phyloP scores from a whole-genome alignment of 108 stramenopile genomes.

The Cyclotella cryptica region DNA sequence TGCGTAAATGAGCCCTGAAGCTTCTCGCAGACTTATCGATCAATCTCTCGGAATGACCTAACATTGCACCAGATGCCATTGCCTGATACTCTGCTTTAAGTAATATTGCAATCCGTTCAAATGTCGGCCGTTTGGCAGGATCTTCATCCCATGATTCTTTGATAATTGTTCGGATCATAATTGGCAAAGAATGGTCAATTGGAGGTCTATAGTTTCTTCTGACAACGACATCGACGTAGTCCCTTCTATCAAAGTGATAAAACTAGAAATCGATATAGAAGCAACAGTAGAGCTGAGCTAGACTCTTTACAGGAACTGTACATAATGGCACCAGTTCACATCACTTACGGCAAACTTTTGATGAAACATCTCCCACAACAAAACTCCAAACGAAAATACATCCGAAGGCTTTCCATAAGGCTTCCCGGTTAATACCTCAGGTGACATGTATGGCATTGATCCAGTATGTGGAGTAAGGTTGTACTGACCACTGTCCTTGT shows the following conservation, averaged over 20 bases:
- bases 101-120: constrained; percentile 39
- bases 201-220: constrained; percentile 32
- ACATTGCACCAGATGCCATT: constrained; percentile 1
- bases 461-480: constrained; percentile 47
- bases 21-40: constrained; percentile 35
- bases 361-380: constrained; percentile 59
- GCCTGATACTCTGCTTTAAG: constrained; percentile 33
- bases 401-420: constrained; percentile 47
- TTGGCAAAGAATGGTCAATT: constrained; percentile 32
- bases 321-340: not conserved
- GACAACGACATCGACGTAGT: constrained; percentile 35
- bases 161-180: constrained; percentile 39
- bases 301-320: not conserved
- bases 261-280: constrained; percentile 24
- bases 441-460: constrained; percentile 45
- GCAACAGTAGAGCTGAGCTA: not conserved
- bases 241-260: constrained; percentile 23
- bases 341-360: constrained; percentile 44
- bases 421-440: constrained; percentile 30
- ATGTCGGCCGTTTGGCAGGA: constrained; percentile 45
- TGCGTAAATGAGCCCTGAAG: not conserved
- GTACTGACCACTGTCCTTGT: constrained; percentile 42
- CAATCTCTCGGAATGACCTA: constrained; percentile 30
- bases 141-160: constrained; percentile 46
- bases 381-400: constrained; percentile 52